Conservation (phyloP, 2,329 filamentous ascomycete genomes). For the Colletotrichum tamarilloi region DNA sequence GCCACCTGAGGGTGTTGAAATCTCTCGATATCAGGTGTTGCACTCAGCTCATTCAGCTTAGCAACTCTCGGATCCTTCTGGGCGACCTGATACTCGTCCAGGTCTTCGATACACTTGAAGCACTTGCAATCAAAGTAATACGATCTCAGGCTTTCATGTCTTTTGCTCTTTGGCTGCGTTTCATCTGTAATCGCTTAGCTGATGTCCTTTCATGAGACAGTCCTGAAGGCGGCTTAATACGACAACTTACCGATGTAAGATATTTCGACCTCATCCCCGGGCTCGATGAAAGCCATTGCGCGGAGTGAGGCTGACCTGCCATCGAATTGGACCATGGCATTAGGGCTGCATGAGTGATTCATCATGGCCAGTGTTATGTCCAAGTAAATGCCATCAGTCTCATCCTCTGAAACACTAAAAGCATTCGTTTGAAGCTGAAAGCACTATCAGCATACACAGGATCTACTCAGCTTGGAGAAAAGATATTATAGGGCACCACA, state of each 20-base stretch:
- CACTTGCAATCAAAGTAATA: constrained; percentile 67
- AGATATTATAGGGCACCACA: constrained; percentile 25
- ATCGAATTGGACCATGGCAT: constrained; percentile 67
- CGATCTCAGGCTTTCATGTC: constrained; percentile 54
- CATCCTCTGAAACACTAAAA: constrained; percentile 64
- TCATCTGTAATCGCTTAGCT: constrained; percentile 51
- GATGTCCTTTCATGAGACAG: background rate
- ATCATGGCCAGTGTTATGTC: constrained; percentile 67
- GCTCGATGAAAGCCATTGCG: constrained; percentile 59
- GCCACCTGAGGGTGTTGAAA: constrained; percentile 11
- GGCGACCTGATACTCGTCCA: constrained; percentile 66
- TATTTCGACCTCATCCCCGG: constrained; percentile 68
- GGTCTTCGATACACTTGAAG: constrained; percentile 58
- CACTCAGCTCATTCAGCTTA: constrained; percentile 57
- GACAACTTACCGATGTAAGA: constrained; percentile 66
- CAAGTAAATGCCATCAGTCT: constrained; percentile 64
- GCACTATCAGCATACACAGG: constrained; percentile 27
- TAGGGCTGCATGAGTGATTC: constrained; percentile 73
- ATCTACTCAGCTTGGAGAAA: background rate
- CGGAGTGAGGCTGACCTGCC: constrained; percentile 63
- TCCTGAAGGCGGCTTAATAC: background rate
- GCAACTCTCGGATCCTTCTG: constrained; percentile 48
- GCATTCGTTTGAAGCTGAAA: constrained; percentile 70
- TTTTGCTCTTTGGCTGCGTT: constrained; percentile 54
- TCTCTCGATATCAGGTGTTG: constrained; percentile 52